A percentile compares a stretch with the other conserved stretches of the same genome.
Evolutionary conservation across 768 basidiomycete species (phyloP).

Genomic region (Podaxis carcinomalis): DNA sequence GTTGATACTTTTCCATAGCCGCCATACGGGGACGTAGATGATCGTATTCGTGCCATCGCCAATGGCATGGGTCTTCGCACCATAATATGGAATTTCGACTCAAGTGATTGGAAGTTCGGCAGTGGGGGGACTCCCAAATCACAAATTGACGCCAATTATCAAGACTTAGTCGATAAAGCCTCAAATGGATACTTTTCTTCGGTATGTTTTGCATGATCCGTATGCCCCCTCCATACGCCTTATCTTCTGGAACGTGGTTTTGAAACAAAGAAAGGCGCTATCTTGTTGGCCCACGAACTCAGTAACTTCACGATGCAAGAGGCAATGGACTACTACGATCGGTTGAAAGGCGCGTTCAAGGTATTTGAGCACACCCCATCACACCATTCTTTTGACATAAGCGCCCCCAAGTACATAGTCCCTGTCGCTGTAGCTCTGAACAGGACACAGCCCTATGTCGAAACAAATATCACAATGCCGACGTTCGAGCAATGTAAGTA

Average conservation of each 20-base stretch:
- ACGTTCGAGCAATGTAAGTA: conserved; percentile 45
- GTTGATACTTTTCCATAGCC: conserved; percentile 31
- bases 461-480: conserved; percentile 37
- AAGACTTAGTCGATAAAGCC: conserved; percentile 44
- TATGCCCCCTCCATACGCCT: background rate
- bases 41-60: conserved; percentile 71
- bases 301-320: conserved; percentile 60
- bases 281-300: conserved; percentile 56
- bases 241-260: background rate
- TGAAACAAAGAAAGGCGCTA: conserved; percentile 36
- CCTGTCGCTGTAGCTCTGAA: conserved; percentile 52
- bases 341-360: conserved; percentile 40
- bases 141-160: conserved; percentile 49
- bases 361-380: conserved; percentile 19
- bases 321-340: conserved; percentile 47
- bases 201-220: conserved; percentile 20
- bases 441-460: conserved; percentile 47
- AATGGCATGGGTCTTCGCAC: conserved; percentile 64
- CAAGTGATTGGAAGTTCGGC: conserved; percentile 70
- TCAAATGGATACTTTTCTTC: conserved; percentile 35
- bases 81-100: conserved; percentile 69
- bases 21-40: conserved; percentile 67
- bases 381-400: background rate
- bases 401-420: conserved; percentile 35
- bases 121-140: conserved; percentile 38